Percentiles rank a stretch among this genome's conserved stretches.
These are phyloP conservation scores for Mucor lusitanicus DNA, from an alignment of 371 early-diverging fungal species.

Conservation along the genomic window DNA sequence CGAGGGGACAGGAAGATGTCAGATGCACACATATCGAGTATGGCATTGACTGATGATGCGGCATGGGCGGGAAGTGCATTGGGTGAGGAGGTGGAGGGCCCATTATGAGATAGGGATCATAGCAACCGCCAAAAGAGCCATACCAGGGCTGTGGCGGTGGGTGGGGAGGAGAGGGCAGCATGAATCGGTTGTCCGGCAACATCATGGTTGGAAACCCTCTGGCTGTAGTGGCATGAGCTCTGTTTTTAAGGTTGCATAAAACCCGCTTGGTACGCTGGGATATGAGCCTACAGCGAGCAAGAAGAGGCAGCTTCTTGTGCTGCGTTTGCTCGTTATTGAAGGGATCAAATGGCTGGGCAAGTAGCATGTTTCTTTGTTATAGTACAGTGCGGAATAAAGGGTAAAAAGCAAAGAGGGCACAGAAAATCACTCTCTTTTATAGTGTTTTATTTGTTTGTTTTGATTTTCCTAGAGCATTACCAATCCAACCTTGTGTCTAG, in stretches of 20 bases:
- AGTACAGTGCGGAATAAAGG: not conserved
- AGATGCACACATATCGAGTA: conserved; percentile 1
- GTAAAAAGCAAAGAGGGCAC: not conserved
- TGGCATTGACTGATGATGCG: not conserved
- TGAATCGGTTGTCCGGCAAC: not conserved
- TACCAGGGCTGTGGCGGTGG: not conserved
- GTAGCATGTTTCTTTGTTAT: not conserved
- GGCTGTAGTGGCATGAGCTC: not conserved
- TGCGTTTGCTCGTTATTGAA: not conserved
- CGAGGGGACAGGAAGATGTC: not conserved
- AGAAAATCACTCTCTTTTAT: not conserved
- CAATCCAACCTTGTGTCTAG: conserved; percentile 75
- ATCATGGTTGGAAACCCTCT: not conserved
- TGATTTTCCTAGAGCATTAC: conserved; percentile 72
- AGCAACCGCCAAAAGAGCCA: not conserved
- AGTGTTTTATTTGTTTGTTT: conserved; percentile 5
- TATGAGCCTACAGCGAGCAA: not conserved
- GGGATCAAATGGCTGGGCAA: conserved; percentile 10
- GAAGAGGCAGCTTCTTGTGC: not conserved
- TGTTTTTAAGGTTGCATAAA: not conserved
- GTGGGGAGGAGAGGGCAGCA: not conserved
- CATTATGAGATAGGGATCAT: not conserved
- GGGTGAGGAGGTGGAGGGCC: not conserved
- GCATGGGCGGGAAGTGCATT: not conserved
- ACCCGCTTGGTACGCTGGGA: not conserved